Evolutionary conservation across 2,329 filamentous ascomycete species (phyloP).

Genomic region (Penicillium glabrum): DNA sequence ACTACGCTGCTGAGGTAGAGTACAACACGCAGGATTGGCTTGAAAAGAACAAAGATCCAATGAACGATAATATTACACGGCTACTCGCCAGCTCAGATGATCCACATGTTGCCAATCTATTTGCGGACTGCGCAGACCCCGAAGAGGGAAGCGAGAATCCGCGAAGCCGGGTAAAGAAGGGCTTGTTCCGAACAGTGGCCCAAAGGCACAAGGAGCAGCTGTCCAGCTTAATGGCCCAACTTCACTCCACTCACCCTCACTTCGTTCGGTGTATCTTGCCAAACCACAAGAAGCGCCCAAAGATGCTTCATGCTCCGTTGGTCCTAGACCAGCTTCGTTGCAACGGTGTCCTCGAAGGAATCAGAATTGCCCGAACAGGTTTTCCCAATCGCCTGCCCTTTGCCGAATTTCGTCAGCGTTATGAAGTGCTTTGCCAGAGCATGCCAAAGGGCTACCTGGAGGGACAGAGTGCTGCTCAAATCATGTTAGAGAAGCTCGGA

Average conservation of each 20-base stretch:
- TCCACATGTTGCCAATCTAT: conserved; percentile 78
- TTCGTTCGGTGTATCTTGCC: conserved; percentile 97
- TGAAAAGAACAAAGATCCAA: conserved; percentile 97
- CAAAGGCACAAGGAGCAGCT: conserved; percentile 97
- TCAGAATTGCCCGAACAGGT: conserved; percentile 92
- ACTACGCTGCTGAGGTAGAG: conserved; percentile 97
- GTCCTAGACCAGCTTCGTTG: conserved; percentile 96
- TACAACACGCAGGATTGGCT: conserved; percentile 94
- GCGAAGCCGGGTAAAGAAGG: conserved; percentile 87
- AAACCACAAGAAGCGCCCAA: conserved; percentile 96
- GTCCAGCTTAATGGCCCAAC: conserved; percentile 90
- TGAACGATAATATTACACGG: conserved; percentile 95
- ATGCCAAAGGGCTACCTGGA: conserved; percentile 91
- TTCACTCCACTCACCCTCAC: conserved; percentile 95
- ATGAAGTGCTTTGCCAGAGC: conserved; percentile 86
- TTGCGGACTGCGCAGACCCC: conserved; percentile 80
- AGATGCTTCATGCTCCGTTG: conserved; percentile 86
- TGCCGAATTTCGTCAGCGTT: conserved; percentile 89
- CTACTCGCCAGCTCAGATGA: conserved; percentile 80
- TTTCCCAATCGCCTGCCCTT: conserved; percentile 94
- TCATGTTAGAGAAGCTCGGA: conserved; percentile 86
- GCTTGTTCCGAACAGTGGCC: conserved; percentile 92
- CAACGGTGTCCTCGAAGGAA: conserved; percentile 98
- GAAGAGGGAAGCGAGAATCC: conserved; percentile 69
- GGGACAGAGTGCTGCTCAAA: conserved; percentile 77